These are phyloP conservation scores for Dothistroma septosporum DNA, from an alignment of 2,329 filamentous ascomycete species.

Conservation along the genomic window DNA sequence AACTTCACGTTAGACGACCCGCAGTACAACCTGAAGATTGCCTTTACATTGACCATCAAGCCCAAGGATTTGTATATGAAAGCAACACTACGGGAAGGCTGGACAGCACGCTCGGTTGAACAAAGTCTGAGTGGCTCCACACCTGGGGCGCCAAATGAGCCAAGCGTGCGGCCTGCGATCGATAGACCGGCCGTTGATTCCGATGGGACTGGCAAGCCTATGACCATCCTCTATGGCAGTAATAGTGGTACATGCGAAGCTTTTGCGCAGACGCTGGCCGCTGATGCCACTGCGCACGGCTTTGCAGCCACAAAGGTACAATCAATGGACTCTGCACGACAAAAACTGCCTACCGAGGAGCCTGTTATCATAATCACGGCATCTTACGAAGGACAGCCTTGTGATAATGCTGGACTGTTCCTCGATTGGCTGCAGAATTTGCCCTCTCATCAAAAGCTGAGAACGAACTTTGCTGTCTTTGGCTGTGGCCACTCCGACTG, in stretches of 20 bases:
- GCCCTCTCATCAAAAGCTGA: slow-evolving; percentile 47
- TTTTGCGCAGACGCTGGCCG: slow-evolving; percentile 60
- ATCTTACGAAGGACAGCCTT: slow-evolving; percentile 69
- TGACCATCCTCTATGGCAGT: slow-evolving; percentile 69
- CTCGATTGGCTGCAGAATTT: slow-evolving; percentile 60
- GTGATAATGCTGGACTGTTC: slow-evolving; percentile 68
- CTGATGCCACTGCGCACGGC: slow-evolving; percentile 56
- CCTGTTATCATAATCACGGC: slow-evolving; percentile 66
- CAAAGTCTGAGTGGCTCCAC: slow-evolving; percentile 29
- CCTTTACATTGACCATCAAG: slow-evolving; percentile 59
- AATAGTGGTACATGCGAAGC: slow-evolving; percentile 72
- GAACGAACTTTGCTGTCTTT: slow-evolving; percentile 64
- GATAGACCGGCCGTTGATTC: background rate
- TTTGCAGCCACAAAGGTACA: slow-evolving; percentile 53
- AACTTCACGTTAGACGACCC: slow-evolving; percentile 61
- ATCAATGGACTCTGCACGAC: slow-evolving; percentile 59
- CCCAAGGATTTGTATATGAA: slow-evolving; percentile 61
- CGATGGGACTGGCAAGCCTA: slow-evolving; percentile 37
- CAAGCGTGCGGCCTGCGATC: background rate
- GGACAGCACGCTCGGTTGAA: slow-evolving; percentile 44
- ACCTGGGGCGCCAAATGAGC: background rate
- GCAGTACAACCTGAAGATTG: slow-evolving; percentile 53
- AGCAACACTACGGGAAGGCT: slow-evolving; percentile 51
- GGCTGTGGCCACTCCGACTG: slow-evolving; percentile 61
- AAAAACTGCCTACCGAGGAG: slow-evolving; percentile 55